Base-by-base conservation (phyloP, 2,329 filamentous ascomycete species). In the Trichoderma semiorbis region DNA sequence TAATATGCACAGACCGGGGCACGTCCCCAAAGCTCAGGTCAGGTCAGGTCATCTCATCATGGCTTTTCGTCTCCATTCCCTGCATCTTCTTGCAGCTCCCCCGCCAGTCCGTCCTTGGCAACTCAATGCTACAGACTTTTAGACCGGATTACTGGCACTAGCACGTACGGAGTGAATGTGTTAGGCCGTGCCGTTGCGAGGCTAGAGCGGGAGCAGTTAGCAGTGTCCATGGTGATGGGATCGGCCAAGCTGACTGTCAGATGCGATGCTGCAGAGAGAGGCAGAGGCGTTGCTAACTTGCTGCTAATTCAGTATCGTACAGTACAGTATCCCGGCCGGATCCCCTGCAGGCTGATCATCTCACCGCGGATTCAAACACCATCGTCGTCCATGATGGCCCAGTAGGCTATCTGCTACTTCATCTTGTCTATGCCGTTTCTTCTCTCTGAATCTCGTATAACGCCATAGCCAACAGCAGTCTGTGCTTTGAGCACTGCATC, bases 221-320 rank as follows among this genome's bases (percentile, higher is more conserved):
- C 47, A 50, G 24, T 21, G 24, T 57, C 50, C 64, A 58, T 39
- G 32, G 50, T 30, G n/a, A 30, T 62, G 57, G 57, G 57, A 61
- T 69, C 66, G 66, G 57, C 36, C 57, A 69, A 34, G 39, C 66
- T 61, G 57, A 61, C 57, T 26, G 66, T 69, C 55, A 69, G 66
- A 69, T 53, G 55, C 66, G 66, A 69, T 69, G 55, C 66, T 36
- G 16, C 50, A 67, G 24, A 57, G 14, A 55, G 50, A 67, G 64
- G 47, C 18, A 30, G 18, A 34, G 18, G 36, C 36, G 39, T 4
- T 24, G 12, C 28, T 30, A 30, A 30, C 28, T 7, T 30, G 34
- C 36, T 50, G 18, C 36, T 57, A 14, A 11, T 39, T 43, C 39
- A 43, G 39, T 5, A n/a, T 43, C 1, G n/a, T n/a, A 34, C 28